Percentiles rank a stretch among this genome's conserved stretches.
These are phyloP conservation scores for Umbilicaria muhlenbergii DNA, from an alignment of 495 filamentous ascomycete species.

Conservation along the genomic window DNA sequence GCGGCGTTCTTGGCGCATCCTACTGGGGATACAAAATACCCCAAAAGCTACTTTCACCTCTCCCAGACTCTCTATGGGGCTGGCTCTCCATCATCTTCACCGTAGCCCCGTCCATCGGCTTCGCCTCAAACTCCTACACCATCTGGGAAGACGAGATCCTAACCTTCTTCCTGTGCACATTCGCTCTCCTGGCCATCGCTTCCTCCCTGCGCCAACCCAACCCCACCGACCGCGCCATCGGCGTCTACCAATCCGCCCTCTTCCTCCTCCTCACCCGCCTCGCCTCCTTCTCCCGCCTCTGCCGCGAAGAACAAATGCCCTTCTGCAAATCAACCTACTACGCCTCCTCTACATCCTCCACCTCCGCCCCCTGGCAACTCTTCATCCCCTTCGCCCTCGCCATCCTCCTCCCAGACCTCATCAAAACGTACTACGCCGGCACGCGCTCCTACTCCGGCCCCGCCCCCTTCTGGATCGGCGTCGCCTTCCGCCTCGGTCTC, in stretches of 20 bases:
- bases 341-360: constrained; percentile 77
- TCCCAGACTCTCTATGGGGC: constrained; percentile 76
- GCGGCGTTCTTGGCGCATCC: constrained; percentile 45
- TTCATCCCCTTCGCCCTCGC: constrained; percentile 60
- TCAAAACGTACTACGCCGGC: constrained; percentile 59
- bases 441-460: constrained; percentile 76
- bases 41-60: constrained; percentile 32
- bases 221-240: constrained; percentile 48
- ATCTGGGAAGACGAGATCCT: constrained; percentile 97
- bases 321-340: constrained; percentile 94
- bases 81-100: constrained; percentile 73
- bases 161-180: constrained; percentile 80
- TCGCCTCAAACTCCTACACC: constrained; percentile 94
- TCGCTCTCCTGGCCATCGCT: constrained; percentile 56
- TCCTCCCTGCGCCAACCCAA: constrained; percentile 56
- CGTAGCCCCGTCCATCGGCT: constrained; percentile 67
- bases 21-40: constrained; percentile 36
- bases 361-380: constrained; percentile 84
- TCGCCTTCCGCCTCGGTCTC: constrained; percentile 62
- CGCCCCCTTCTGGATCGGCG: constrained; percentile 67
- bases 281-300: constrained; percentile 81
- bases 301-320: constrained; percentile 96
- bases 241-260: constrained; percentile 65
- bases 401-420: constrained; percentile 56
- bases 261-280: constrained; percentile 72